A percentile compares a stretch with the other conserved stretches of the same genome.
Conservation (phyloP, 305 asterid species). For the Fraxinus albicans region DNA sequence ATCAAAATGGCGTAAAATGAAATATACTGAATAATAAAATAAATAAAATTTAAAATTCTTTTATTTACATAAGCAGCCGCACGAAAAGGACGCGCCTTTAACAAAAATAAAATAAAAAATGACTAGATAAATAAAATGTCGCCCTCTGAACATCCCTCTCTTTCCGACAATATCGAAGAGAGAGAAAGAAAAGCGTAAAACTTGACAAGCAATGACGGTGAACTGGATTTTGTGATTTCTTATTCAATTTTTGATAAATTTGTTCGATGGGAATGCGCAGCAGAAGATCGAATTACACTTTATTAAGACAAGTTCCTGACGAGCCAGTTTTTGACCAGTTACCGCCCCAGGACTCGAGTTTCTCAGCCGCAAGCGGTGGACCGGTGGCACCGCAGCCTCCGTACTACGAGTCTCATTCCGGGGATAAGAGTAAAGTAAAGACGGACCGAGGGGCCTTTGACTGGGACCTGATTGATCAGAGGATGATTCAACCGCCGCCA, state of each 20-base stretch:
- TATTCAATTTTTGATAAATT: conserved; percentile 12
- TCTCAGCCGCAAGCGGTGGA: conserved; percentile 40
- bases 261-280: conserved; percentile 73
- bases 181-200: background rate
- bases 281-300: conserved; percentile 71
- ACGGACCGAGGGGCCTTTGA: conserved; percentile 54
- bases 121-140: background rate
- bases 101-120: background rate
- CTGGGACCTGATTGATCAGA: conserved; percentile 69
- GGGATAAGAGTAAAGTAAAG: conserved; percentile 51
- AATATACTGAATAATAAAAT: background rate
- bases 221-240: conserved; percentile 30
- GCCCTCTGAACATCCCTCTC: conserved; percentile 5
- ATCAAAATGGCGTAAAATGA: background rate
- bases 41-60: conserved; percentile 15
- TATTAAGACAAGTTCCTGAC: conserved; percentile 69
- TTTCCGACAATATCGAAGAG: conserved; percentile 14
- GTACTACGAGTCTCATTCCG: conserved; percentile 59
- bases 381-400: conserved; percentile 30
- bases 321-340: conserved; percentile 41
- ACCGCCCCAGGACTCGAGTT: conserved; percentile 42
- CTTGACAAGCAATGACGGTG: conserved; percentile 23
- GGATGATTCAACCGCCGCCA: conserved; percentile 47
- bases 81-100: background rate
- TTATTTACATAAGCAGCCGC: background rate